Evolutionary conservation across 2,329 filamentous ascomycete genomes (phyloP), one percentile per base, ranked within the genome.

Genomic region (Neospermospora avenae): DNA sequence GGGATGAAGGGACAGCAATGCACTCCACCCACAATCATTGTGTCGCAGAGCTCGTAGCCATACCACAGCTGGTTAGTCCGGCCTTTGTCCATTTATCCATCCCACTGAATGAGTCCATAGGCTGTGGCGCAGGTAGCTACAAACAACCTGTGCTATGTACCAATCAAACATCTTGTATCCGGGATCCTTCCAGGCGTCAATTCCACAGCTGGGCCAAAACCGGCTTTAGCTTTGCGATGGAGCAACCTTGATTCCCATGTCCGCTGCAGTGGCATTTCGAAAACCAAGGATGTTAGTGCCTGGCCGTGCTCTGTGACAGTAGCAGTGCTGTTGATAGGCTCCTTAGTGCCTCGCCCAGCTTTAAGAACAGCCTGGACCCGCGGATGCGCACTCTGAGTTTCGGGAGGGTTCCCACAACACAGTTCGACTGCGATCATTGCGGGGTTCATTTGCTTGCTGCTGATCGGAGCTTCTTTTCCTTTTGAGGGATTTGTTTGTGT

Each of bases 211-310:
- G 8, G 14, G 14, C 31, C 31, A 51, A 20, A 51, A 51, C 31
- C 48, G 48, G 48, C 31, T 37, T 37, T 37, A 51, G 48, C 31
- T 51, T 51, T 51, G 48, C 31, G 48, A 51, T 51, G 11, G 48
- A 37, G 31, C 16, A 35, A 20, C 18, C 48, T 37, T 35, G 48
- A 51, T 35, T 51, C 8, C 48, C 48, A 51, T 51, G 31, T 51
- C 46, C 34, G 48, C 20, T 18, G n/a, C 11, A 51, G 48, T 51
- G 48, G 48, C 7, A 51, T 37, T 51, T 51, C 31, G 22, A 51
- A 49, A 51, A 31, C 28, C 48, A 51, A 37, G 48, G 48, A 37
- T 51, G 31, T 28, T 35, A 51, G 48, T 18, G 28, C 1, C 28
- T 31, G 28, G 5, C 28, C 28, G 28, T 31, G 28, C 13, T 18